These are phyloP conservation scores for Russula virescens DNA, from an alignment of 768 basidiomycete species.

Conservation along the genomic window DNA sequence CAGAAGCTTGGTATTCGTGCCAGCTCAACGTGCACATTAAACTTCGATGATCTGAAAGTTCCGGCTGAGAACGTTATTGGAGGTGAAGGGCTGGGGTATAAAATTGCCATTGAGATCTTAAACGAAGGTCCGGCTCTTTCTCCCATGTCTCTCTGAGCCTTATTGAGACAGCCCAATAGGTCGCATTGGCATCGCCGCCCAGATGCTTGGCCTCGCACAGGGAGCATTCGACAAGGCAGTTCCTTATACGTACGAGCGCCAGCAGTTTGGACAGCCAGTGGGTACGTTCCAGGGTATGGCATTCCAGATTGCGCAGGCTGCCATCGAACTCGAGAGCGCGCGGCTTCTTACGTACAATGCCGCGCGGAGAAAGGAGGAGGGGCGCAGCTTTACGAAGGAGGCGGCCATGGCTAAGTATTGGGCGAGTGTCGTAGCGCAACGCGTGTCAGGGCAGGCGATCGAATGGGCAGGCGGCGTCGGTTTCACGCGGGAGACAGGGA, in stretches of 20 bases:
- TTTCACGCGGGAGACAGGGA: constrained; percentile 88
- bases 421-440: constrained; percentile 83
- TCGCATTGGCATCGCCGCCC: constrained; percentile 95
- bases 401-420: constrained; percentile 99
- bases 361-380: constrained; percentile 90
- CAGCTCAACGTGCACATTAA: constrained; percentile 89
- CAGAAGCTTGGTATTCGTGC: constrained; percentile 97
- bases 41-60: constrained; percentile 89
- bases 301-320: constrained; percentile 89
- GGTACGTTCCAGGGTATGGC: constrained; percentile 96
- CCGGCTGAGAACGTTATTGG: constrained; percentile 89
- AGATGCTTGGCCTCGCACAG: constrained; percentile 97
- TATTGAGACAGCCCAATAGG: constrained; percentile 34
- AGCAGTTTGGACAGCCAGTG: constrained; percentile 90
- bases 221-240: constrained; percentile 95
- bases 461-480: constrained; percentile 96
- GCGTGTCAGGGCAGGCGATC: constrained; percentile 82
- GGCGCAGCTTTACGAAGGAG: constrained; percentile 78
- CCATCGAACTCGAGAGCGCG: constrained; percentile 84
- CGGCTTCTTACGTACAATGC: constrained; percentile 94
- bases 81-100: constrained; percentile 88
- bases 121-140: constrained; percentile 62
- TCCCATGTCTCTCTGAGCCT: not conserved
- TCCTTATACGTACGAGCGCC: constrained; percentile 90
- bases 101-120: constrained; percentile 94